Percentiles rank a stretch among this genome's conserved stretches.
Evolutionary conservation across 1,284 basidiomycete species (phyloP).

Genomic region (Ceraceosorus bombacis): DNA sequence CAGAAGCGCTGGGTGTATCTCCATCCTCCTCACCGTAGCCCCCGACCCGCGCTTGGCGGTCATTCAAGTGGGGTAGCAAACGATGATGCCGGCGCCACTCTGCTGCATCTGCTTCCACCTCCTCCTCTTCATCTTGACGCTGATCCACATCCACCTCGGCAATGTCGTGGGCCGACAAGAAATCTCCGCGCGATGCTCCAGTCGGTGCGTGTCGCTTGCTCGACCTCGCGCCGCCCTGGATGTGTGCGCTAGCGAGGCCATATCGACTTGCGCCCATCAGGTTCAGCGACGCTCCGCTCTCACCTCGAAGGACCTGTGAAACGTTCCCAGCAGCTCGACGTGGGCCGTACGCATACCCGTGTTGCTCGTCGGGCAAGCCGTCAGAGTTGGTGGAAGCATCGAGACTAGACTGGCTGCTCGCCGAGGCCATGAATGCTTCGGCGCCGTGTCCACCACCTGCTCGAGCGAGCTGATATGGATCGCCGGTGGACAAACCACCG

Average conservation of each 20-base stretch:
- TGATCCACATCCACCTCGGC: slow-evolving; percentile 3
- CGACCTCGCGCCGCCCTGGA: neutral
- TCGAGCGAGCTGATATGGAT: neutral
- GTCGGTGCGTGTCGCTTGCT: neutral
- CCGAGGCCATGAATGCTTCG: too few relatives aligned
- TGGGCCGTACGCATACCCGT: neutral
- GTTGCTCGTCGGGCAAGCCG: neutral
- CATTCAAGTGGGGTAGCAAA: neutral
- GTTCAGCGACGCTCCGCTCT: too few relatives aligned
- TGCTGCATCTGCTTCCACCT: slow-evolving; percentile 6
- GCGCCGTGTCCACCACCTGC: neutral
- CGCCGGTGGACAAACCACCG: neutral
- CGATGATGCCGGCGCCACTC: slow-evolving; percentile 1
- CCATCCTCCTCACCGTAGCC: too few relatives aligned
- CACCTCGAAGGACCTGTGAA: too few relatives aligned
- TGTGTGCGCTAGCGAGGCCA: neutral
- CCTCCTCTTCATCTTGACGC: slow-evolving; percentile 10
- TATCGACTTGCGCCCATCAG: neutral
- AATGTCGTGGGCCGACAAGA: neutral
- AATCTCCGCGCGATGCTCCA: slow-evolving; percentile 2
- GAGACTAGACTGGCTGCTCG: neutral
- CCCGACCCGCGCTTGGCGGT: neutral
- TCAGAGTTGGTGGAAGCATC: slow-evolving; percentile 7
- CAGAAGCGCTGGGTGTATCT: too few relatives aligned
- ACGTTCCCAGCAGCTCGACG: neutral